These are phyloP conservation scores for Millerago galiae DNA, from an alignment of 805 yeast genomes.

Conservation along the genomic window DNA sequence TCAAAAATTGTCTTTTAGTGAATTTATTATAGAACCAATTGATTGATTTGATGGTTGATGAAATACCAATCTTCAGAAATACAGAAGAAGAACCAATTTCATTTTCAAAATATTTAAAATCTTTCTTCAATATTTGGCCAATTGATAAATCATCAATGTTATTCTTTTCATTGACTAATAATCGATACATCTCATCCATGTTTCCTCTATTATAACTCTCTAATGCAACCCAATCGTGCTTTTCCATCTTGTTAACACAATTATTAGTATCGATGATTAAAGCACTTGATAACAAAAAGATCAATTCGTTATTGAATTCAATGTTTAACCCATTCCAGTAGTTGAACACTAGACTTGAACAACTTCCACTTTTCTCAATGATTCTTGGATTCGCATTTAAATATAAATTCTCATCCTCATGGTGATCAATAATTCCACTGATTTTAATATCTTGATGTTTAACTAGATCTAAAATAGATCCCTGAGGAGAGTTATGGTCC, in stretches of 20 bases:
- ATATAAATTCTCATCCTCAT: slow-evolving; percentile 57
- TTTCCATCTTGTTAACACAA: slow-evolving; percentile 56
- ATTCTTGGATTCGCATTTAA: slow-evolving; percentile 54
- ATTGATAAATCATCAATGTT: slow-evolving; percentile 56
- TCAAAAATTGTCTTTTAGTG: too few relatives aligned
- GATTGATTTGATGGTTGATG: slow-evolving; percentile 64
- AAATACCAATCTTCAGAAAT: slow-evolving; percentile 54
- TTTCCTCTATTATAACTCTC: slow-evolving; percentile 25
- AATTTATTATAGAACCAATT: slow-evolving; percentile 24
- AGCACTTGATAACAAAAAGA: slow-evolving; percentile 52
- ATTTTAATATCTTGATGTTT: slow-evolving; percentile 26
- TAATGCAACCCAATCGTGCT: slow-evolving; percentile 45
- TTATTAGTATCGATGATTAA: slow-evolving; percentile 71
- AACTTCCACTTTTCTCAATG: slow-evolving; percentile 64
- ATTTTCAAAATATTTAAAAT: slow-evolving; percentile 67
- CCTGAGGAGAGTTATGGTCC: slow-evolving; percentile 74
- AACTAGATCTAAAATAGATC: slow-evolving; percentile 26
- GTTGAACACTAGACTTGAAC: slow-evolving; percentile 66
- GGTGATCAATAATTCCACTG: slow-evolving; percentile 78
- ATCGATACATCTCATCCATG: too few relatives aligned
- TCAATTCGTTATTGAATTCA: background rate
- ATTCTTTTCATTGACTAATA: slow-evolving; percentile 41
- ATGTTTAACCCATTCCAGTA: slow-evolving; percentile 36
- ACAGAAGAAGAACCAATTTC: slow-evolving; percentile 23
- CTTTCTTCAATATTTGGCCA: slow-evolving; percentile 67